Evolutionary conservation across 2,329 filamentous ascomycete genomes (phyloP).

Genomic region (Sclerotinia minor): DNA sequence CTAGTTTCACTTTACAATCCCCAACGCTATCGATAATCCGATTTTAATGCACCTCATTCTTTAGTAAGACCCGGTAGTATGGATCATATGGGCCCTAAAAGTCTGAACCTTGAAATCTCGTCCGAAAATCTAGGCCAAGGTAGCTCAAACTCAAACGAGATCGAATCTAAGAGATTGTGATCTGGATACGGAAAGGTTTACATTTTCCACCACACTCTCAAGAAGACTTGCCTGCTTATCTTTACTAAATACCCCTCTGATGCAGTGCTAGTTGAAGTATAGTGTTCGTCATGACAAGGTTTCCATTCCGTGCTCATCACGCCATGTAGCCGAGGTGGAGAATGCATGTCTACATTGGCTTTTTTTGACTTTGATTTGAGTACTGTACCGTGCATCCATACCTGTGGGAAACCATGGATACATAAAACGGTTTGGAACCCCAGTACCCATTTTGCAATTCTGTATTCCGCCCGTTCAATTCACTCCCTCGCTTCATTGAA

Average conservation of each 20-base stretch:
- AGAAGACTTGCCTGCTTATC: background rate
- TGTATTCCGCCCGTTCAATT: background rate
- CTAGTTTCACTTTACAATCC: background rate
- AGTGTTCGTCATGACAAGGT: slow-evolving; percentile 23
- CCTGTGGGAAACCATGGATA: background rate
- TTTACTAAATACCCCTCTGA: background rate
- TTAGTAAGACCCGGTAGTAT: background rate
- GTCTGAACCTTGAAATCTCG: background rate
- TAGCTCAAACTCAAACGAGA: background rate
- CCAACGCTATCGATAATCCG: too few relatives aligned
- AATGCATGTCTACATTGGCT: background rate
- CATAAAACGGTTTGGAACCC: background rate
- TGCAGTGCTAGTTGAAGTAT: background rate
- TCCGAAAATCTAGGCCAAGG: background rate
- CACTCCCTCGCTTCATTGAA: background rate
- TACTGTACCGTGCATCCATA: slow-evolving; percentile 12
- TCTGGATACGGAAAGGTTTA: background rate
- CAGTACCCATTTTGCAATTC: background rate
- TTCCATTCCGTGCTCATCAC: slow-evolving; percentile 23
- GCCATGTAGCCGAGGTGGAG: slow-evolving; percentile 10
- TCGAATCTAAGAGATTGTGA: too few relatives aligned
- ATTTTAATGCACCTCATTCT: too few relatives aligned
- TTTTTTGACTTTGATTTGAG: background rate
- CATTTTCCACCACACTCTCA: background rate
- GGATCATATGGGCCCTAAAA: background rate